Conservation (phyloP, 768 basidiomycete species). For the Saitozyma podzolica region DNA sequence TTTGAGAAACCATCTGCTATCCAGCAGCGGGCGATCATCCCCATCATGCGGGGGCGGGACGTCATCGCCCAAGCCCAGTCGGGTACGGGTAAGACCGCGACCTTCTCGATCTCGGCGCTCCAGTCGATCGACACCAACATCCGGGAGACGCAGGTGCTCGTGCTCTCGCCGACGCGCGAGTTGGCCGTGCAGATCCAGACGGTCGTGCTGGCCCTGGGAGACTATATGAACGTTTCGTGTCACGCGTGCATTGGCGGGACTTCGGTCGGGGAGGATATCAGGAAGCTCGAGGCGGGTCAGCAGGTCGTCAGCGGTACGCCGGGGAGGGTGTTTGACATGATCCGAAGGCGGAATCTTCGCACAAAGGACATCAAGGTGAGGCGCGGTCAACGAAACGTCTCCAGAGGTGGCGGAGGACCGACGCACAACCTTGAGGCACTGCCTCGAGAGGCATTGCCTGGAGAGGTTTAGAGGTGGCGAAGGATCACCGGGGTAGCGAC, state of each 20-base stretch:
- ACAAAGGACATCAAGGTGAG: constrained; percentile 97
- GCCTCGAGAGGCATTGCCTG: no score
- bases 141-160: constrained; percentile 91
- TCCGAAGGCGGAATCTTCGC: constrained; percentile 84
- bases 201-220: constrained; percentile 90
- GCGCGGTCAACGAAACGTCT: background rate
- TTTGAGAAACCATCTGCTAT: constrained; percentile 99
- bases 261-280: constrained; percentile 94
- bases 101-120: constrained; percentile 95
- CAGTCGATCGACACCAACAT: constrained; percentile 95
- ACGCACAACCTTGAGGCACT: constrained; percentile 27
- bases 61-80: constrained; percentile 99
- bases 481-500: background rate
- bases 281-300: constrained; percentile 94
- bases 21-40: constrained; percentile 95
- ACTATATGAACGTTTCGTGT: constrained; percentile 99
- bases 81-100: constrained; percentile 99
- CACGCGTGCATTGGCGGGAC: constrained; percentile 98
- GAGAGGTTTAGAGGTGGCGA: no score
- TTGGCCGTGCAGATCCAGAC: constrained; percentile 99
- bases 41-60: constrained; percentile 79
- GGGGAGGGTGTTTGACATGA: constrained; percentile 99
- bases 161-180: constrained; percentile 97
- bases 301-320: constrained; percentile 97
- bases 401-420: background rate